Conservation (phyloP, 352 stramenopile genomes). For the Pythium phragmitis region DNA sequence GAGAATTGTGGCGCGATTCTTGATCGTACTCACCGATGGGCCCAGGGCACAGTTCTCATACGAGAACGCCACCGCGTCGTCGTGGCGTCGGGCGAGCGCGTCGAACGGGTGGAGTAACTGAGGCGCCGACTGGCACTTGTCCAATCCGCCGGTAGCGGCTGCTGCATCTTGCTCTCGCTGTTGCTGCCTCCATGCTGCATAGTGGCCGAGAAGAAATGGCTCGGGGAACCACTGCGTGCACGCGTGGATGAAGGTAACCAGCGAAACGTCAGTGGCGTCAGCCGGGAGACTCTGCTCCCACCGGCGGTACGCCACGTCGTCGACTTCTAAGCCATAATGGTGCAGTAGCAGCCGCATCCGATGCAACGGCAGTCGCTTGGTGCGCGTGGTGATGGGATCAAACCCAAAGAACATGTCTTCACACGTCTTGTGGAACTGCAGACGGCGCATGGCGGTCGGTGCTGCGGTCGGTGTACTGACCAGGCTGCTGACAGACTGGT, state of each 20-base stretch:
- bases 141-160: not conserved
- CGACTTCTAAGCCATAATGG: slow-evolving; percentile 43
- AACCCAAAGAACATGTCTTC: slow-evolving; percentile 49
- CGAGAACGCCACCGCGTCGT: slow-evolving; percentile 41
- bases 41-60: slow-evolving; percentile 43
- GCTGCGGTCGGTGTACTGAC: not conserved
- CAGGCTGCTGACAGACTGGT: slow-evolving; percentile 10
- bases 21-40: slow-evolving; percentile 20
- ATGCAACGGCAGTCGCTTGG: slow-evolving; percentile 31
- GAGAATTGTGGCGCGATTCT: not conserved
- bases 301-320: slow-evolving; percentile 41
- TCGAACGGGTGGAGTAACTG: slow-evolving; percentile 51
- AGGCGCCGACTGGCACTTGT: slow-evolving; percentile 32
- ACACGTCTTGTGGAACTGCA: slow-evolving; percentile 50
- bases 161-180: not conserved
- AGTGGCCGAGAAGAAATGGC: slow-evolving; percentile 38
- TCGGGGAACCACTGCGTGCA: slow-evolving; percentile 58
- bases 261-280: slow-evolving; percentile 32
- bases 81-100: slow-evolving; percentile 37
- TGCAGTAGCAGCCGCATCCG: slow-evolving; percentile 41
- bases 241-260: slow-evolving; percentile 43
- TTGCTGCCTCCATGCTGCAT: slow-evolving; percentile 7
- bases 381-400: slow-evolving; percentile 36
- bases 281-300: slow-evolving; percentile 56
- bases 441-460: not conserved